Evolutionary conservation across 495 filamentous ascomycete genomes (phyloP), one percentile per base, ranked within the genome.

Genomic region (Neurospora sp.): DNA sequence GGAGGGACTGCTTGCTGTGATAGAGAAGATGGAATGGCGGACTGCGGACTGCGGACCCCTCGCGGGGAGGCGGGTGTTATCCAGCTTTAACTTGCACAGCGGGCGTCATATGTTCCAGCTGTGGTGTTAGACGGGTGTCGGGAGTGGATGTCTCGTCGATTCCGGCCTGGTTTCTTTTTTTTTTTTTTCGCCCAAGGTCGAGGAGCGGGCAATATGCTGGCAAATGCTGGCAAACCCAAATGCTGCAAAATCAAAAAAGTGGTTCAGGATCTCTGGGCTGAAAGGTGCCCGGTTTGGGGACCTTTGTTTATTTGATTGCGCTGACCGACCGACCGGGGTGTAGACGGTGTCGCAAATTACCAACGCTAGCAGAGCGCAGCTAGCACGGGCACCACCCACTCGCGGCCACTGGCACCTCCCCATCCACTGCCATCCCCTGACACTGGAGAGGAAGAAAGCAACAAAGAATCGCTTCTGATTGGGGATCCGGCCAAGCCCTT

Each of bases 301-400:
- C 65, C 44, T 71, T 75, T 78, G 80, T 81, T 81, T 81, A 82
- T 82, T 82, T 82, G 79, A 81, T 81, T 81, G 80, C 75, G 73
- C 71, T 68, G 76, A 78, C 78, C 72, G 41, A 65, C 53, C 7
- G 53, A 37, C 53, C 53, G 31, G 53, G 53, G 31, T 65, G 53
- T 31, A 37, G 53, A 65, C 78, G 79, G 80, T 74, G 75, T 70
- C 75, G 79, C 76, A 81, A 81, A 81, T 82, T 79, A 76, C 78
- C 76, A 79, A 81, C 79, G 78, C 79, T 65, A 65, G 53, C 22
- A 37, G 20, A 31, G 22, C 22, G 53, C 14, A 65, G 22, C 53
- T 35, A 27, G 53, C 12, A 59, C 27, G 12, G 53, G 20, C 20
- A 35, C 22, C 53, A 35, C 27, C 53, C 53, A 65, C 53, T 59